Evolutionary conservation across 805 yeast species (phyloP).

Genomic region (Ogataea pignaliae): DNA sequence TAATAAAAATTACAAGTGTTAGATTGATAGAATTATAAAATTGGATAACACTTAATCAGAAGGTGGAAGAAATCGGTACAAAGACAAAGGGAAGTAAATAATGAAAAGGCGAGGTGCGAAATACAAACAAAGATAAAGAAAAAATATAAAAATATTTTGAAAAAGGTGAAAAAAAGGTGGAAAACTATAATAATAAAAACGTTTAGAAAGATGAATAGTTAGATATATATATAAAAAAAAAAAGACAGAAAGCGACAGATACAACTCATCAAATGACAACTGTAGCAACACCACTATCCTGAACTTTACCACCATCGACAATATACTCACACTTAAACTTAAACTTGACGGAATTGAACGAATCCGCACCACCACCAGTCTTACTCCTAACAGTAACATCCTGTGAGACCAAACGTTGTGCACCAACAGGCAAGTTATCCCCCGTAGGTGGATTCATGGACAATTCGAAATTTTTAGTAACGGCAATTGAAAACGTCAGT

Average conservation of each 20-base stretch:
- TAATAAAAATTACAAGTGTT: too few relatives aligned
- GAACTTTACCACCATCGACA: conserved; percentile 42
- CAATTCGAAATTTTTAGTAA: conserved; percentile 29
- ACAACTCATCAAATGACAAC: conserved; percentile 5
- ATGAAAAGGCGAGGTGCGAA: too few relatives aligned
- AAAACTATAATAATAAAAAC: too few relatives aligned
- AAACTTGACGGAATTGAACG: conserved; percentile 41
- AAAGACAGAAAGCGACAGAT: background rate
- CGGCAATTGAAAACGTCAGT: conserved; percentile 31
- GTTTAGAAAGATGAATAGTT: too few relatives aligned
- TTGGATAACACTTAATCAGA: too few relatives aligned
- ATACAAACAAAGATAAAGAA: too few relatives aligned
- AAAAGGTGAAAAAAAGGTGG: too few relatives aligned
- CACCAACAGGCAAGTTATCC: conserved; percentile 9
- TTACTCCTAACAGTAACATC: conserved; percentile 19
- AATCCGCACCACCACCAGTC: conserved; percentile 11
- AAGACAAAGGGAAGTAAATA: too few relatives aligned
- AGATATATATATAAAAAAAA: background rate
- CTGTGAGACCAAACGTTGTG: conserved; percentile 23
- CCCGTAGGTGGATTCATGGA: conserved; percentile 25
- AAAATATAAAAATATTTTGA: too few relatives aligned
- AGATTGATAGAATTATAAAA: too few relatives aligned
- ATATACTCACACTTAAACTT: conserved; percentile 69
- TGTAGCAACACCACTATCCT: conserved; percentile 53
- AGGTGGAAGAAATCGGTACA: too few relatives aligned